phyloP scores from a whole-genome alignment of 768 basidiomycete species.

The Trametes gibbosa region DNA sequence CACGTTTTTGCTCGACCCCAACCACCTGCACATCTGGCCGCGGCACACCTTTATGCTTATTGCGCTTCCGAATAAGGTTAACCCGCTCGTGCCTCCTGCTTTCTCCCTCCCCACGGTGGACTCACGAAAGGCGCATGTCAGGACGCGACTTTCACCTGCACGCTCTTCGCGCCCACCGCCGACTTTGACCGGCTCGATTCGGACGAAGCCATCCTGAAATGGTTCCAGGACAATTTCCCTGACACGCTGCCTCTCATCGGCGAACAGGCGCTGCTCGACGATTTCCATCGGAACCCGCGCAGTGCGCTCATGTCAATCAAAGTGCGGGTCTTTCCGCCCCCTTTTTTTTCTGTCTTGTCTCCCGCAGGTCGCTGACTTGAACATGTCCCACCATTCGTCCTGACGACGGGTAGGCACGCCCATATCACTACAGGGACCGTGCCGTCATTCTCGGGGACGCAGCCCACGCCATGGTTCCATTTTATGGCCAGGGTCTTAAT shows the following conservation, averaged over 20 bases:
- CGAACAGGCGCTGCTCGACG: conserved; percentile 68
- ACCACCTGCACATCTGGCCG: conserved; percentile 99
- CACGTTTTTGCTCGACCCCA: conserved; percentile 84
- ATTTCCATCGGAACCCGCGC: conserved; percentile 82
- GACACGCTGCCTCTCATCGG: conserved; percentile 88
- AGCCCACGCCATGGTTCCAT: conserved; percentile 98
- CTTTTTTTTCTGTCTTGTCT: neutral
- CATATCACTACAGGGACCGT: conserved; percentile 89
- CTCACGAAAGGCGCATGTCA: conserved; percentile 35
- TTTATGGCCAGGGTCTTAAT: conserved; percentile 96
- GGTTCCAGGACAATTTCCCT: conserved; percentile 85
- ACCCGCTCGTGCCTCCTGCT: conserved; percentile 29
- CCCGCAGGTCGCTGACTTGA: neutral
- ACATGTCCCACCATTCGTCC: conserved; percentile 23
- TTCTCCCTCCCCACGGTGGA: conserved; percentile 21
- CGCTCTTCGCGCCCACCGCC: conserved; percentile 83
- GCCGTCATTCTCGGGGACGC: conserved; percentile 91
- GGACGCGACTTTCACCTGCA: conserved; percentile 98
- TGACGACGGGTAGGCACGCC: conserved; percentile 55
- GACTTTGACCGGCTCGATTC: conserved; percentile 68
- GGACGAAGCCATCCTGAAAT: conserved; percentile 54
- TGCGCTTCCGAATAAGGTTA: conserved; percentile 94
- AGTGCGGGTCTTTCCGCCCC: conserved; percentile 47
- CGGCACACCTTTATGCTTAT: conserved; percentile 99
- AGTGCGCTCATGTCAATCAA: conserved; percentile 90